Evolutionary conservation across 352 stramenopile genomes (phyloP).

Genomic region (Pythium vanterpoolii): DNA sequence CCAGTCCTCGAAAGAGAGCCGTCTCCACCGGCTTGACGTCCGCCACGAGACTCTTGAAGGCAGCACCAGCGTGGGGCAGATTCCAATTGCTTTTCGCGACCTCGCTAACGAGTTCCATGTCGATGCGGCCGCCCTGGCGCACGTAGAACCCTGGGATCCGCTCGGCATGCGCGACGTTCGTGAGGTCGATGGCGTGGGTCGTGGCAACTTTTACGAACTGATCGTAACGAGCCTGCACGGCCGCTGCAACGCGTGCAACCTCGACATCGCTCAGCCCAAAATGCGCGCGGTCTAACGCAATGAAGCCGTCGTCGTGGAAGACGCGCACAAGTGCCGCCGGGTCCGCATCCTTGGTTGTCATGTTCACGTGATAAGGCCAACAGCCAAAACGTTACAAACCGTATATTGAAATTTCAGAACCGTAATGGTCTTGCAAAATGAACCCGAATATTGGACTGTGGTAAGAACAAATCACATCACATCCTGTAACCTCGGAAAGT

Average conservation of each 20-base stretch:
- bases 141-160: conserved; percentile 67
- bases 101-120: conserved; percentile 51
- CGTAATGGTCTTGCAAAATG: too few relatives aligned
- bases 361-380: neutral
- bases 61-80: neutral
- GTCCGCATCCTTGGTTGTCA: neutral
- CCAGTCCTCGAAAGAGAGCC: conserved; percentile 1
- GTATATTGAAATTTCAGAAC: neutral
- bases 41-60: conserved; percentile 1
- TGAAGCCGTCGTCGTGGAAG: conserved; percentile 52
- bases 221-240: conserved; percentile 36
- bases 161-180: conserved; percentile 34
- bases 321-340: neutral
- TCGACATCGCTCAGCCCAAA: neutral
- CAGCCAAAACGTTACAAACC: neutral
- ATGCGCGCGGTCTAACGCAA: conserved; percentile 24
- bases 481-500: too few relatives aligned
- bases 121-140: conserved; percentile 59
- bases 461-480: too few relatives aligned
- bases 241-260: neutral
- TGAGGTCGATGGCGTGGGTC: conserved; percentile 23
- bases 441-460: too few relatives aligned
- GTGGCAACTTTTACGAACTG: conserved; percentile 33
- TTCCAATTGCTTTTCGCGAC: neutral
- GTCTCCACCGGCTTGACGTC: conserved; percentile 9